Base-by-base conservation (phyloP, 1,284 basidiomycete species). In the Trametes hirsuta region DNA sequence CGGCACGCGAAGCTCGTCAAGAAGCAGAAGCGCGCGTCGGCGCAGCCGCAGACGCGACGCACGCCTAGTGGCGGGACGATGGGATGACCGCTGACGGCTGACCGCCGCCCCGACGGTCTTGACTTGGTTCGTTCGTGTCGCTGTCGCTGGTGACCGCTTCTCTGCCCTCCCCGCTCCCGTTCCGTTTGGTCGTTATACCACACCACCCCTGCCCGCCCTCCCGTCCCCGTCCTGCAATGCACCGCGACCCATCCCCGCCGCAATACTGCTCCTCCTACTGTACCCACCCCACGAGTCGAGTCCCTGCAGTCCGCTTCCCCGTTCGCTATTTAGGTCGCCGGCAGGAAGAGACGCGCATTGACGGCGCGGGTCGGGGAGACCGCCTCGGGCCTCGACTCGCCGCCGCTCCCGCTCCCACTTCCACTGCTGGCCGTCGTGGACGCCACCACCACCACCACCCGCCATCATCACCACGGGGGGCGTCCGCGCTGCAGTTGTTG, bases 11-110 rank as follows among this genome's bases (percentile, higher is more conserved):
- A 80, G 63, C 70, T 84, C 25, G 67, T 84, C 51, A 78, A 77
- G 66, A 85, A 84, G 68, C 79, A 81, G 65, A 82, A 78, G 66
- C 76, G 81, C 25, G 69, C 72, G 18, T 78, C 79, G 45, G 67
- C 72, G 40, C 79, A 79, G 71, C 47, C 68, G 56, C 30, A 30
- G 8, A 30, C 30, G 8, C 62, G 58, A 58, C 57, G 64, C 56
- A 65, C 65, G 55, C 50, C 60, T 40, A 53, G 59, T 57, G 52
- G 59, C 53, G 53, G 59, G 40, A 54, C 58, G 47, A 45, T 44
- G 25, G 62, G 61, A 42, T 64, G 56, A 61, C 56, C 40, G 35
- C 36, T 18, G 18, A 18, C 18, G 18, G 47, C 39, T 15, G 8
- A 40, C 54, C 35, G 14, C 42, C 12, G 22, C 15, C 12, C 18